A percentile compares a stretch with the other conserved stretches of the same genome.
These are phyloP conservation scores for Trichoderma parareesei DNA, from an alignment of 495 filamentous ascomycete genomes.

Conservation along the genomic window DNA sequence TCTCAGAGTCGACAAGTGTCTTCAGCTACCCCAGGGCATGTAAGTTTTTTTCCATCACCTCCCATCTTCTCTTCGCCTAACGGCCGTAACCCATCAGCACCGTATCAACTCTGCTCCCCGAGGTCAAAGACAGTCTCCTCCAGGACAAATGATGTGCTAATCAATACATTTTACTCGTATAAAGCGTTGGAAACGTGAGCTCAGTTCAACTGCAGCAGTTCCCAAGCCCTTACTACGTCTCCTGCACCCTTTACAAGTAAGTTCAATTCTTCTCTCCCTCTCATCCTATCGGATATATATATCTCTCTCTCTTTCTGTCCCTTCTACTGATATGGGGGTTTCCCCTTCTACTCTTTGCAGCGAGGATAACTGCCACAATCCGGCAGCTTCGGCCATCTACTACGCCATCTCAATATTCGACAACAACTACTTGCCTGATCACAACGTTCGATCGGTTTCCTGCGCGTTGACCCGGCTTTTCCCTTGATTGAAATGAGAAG, in stretches of 20 bases:
- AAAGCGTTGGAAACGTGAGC: neutral
- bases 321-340: neutral
- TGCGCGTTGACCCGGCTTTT: neutral
- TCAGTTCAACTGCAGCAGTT: neutral
- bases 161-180: neutral
- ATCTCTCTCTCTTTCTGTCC: neutral
- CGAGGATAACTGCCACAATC: neutral
- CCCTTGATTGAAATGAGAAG: neutral
- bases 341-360: neutral
- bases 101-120: too few species aligned
- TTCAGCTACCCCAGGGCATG: neutral
- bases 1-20: neutral
- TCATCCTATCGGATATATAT: neutral
- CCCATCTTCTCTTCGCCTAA: too few species aligned
- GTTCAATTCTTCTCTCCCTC: neutral
- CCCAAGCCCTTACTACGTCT: neutral
- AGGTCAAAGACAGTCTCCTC: too few species aligned
- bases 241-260: constrained; percentile 1
- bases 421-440: neutral
- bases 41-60: neutral
- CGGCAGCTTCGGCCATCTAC: neutral
- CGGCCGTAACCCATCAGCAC: too few species aligned
- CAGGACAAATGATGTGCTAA: too few species aligned
- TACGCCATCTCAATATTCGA: neutral
- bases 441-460: neutral